A percentile compares a stretch with the other conserved stretches of the same genome.
Conservation (phyloP, 768 basidiomycete species). For the Tulasnella sp. region DNA sequence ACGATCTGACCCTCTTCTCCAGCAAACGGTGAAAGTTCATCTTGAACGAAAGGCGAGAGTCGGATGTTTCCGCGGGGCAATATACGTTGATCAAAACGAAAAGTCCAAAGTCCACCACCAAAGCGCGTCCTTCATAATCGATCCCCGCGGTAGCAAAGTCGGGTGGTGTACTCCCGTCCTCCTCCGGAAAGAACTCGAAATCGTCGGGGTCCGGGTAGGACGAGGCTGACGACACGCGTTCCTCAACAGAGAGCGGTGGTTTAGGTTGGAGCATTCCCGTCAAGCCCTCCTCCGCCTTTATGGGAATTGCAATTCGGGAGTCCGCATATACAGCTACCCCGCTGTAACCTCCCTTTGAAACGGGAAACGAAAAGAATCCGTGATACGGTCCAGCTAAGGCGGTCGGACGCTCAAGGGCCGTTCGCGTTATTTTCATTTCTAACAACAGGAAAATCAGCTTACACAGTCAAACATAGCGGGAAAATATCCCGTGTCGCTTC, state of each 20-base stretch:
- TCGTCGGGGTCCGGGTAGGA: conserved; percentile 60
- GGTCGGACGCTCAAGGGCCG: conserved; percentile 64
- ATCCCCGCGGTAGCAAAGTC: conserved; percentile 50
- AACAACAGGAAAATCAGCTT: background rate
- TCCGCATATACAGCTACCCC: conserved; percentile 90
- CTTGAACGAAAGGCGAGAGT: conserved; percentile 78
- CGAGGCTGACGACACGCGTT: conserved; percentile 58
- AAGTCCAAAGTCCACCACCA: conserved; percentile 86
- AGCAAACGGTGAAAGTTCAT: conserved; percentile 85
- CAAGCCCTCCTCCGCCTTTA: conserved; percentile 79
- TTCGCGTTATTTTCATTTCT: conserved; percentile 90
- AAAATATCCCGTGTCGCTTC: background rate
- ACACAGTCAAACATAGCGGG: background rate
- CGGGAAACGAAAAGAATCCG: conserved; percentile 89
- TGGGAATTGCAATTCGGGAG: conserved; percentile 51
- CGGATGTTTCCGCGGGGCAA: conserved; percentile 82
- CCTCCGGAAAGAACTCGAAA: conserved; percentile 52
- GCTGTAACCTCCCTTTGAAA: conserved; percentile 81
- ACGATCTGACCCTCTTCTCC: conserved; percentile 69
- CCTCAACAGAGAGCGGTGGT: conserved; percentile 57
- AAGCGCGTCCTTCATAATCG: conserved; percentile 85
- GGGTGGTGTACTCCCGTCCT: conserved; percentile 47
- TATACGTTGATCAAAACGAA: conserved; percentile 98
- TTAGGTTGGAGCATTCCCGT: conserved; percentile 70
- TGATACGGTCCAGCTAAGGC: conserved; percentile 81